Base-by-base conservation (phyloP, 148 eudicot species). In the Camellia sinensis region DNA sequence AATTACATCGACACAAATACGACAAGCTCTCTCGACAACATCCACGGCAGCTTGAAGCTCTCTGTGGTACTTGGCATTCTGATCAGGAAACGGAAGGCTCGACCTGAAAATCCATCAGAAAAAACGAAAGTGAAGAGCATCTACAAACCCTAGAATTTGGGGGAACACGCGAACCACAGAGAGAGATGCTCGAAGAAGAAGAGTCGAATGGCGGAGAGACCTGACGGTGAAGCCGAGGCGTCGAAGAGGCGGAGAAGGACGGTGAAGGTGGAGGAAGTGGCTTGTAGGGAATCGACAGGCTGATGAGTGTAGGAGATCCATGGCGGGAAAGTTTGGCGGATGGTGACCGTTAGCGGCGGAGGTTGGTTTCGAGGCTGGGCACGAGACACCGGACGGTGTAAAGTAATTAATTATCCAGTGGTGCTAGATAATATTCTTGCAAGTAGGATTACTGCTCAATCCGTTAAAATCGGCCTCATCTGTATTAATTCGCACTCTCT, bases 11-110 rank as follows among this genome's bases (percentile, higher is more conserved):
- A 93, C 92, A 73, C 99, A 96, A 73, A 96, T 88, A 71, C 86
- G 92, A 70, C 99, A 96, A 78, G 98, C 90, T 82, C 86, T 85
- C n/a, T 85, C 83, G 67, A 96, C 99, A 3, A 89, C 98, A 89
- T 89, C 86, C 48, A 94, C 84, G 75, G 99, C 95, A 69, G 95
- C 95, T 83, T 82, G 85, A 17, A 96, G 91, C 85, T 96, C 97
- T 71, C 79, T 87, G 68, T 86, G 81, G 78, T 92, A 86, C 93
- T 89, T 94, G 0, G 97, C 88, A 76, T 90, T 89, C 68, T 90
- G 83, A 52, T 85, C 87, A 44, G 86, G 18, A 77, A 94, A 87
- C 13, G 98, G 97, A 77, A 94, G 84, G 70, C 70, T 83, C 5
- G 94, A 89, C 87, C 98, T 92, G 80, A 43, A 79, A 74, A 59